Evolutionary conservation across 2,329 filamentous ascomycete genomes (phyloP).

Genomic region (Bipolaris zeicola): DNA sequence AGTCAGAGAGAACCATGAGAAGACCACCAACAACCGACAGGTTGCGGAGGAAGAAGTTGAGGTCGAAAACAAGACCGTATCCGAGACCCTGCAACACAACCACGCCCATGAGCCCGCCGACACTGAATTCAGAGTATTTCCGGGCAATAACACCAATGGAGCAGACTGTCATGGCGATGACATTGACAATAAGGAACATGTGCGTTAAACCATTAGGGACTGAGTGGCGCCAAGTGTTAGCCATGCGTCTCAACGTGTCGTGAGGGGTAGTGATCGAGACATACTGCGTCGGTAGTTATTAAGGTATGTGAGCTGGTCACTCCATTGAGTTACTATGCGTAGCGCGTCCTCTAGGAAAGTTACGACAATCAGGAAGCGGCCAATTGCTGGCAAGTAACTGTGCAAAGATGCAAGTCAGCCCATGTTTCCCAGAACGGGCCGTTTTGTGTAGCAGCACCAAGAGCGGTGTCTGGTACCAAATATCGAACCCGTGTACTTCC

Average conservation of each 20-base stretch:
- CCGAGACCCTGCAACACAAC: constrained; percentile 93
- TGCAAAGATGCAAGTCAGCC: constrained; percentile 32
- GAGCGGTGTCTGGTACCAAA: not conserved
- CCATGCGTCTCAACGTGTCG: constrained; percentile 8
- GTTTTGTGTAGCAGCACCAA: not conserved
- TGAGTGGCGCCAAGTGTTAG: constrained; percentile 50
- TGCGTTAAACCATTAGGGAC: constrained; percentile 89
- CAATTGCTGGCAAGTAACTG: constrained; percentile 92
- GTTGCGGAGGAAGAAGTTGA: constrained; percentile 99
- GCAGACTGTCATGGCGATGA: constrained; percentile 82
- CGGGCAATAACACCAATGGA: constrained; percentile 87
- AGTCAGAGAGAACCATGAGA: constrained; percentile 97
- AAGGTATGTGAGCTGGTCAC: constrained; percentile 89
- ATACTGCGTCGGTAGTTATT: constrained; percentile 91
- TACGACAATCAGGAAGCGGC: constrained; percentile 95
- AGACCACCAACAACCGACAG: constrained; percentile 95
- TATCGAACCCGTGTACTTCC: not conserved
- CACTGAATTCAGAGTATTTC: constrained; percentile 91
- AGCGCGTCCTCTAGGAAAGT: constrained; percentile 97
- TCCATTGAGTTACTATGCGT: constrained; percentile 97
- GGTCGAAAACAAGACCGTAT: constrained; percentile 96
- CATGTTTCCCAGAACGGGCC: constrained; percentile 6
- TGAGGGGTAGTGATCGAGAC: constrained; percentile 10
- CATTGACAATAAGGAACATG: constrained; percentile 88
- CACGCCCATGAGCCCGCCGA: constrained; percentile 85